Evolutionary conservation across 2,329 filamentous ascomycete genomes (phyloP).

Genomic region (Penicillium sp.): DNA sequence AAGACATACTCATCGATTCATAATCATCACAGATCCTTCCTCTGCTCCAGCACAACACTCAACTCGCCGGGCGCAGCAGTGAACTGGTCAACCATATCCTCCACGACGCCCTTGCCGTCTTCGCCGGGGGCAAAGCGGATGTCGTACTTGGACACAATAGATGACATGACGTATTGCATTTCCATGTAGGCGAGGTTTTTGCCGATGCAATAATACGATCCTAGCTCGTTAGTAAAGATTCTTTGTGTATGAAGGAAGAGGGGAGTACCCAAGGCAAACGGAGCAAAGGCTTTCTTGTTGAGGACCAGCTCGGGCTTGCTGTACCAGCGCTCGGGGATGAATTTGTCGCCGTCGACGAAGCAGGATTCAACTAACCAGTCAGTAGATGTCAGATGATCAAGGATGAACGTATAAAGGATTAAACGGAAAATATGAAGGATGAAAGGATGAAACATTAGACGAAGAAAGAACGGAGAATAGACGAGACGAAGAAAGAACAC

Average conservation of each 20-base stretch:
- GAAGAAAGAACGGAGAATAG: no score
- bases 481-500: no score
- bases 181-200: constrained; percentile 25
- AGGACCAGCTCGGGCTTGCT: constrained; percentile 17
- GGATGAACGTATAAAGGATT: no score
- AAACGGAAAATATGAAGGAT: no score
- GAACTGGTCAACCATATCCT: constrained; percentile 19
- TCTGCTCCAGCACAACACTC: constrained; percentile 5
- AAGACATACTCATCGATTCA: no score
- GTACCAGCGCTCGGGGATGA: constrained; percentile 7
- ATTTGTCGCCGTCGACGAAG: neutral
- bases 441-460: no score
- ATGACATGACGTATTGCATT: constrained; percentile 19
- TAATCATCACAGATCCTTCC: neutral
- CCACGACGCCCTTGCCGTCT: constrained; percentile 17
- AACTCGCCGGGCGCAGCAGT: constrained; percentile 14
- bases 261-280: constrained; percentile 23
- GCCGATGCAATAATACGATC: constrained; percentile 26
- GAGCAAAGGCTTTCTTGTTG: constrained; percentile 28
- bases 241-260: neutral
- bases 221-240: constrained; percentile 12
- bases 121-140: constrained; percentile 24
- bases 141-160: constrained; percentile 22
- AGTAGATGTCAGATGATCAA: neutral
- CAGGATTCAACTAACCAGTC: neutral